phyloP scores from a whole-genome alignment of 148 eudicot species.

The Amaranthus palmeri region DNA sequence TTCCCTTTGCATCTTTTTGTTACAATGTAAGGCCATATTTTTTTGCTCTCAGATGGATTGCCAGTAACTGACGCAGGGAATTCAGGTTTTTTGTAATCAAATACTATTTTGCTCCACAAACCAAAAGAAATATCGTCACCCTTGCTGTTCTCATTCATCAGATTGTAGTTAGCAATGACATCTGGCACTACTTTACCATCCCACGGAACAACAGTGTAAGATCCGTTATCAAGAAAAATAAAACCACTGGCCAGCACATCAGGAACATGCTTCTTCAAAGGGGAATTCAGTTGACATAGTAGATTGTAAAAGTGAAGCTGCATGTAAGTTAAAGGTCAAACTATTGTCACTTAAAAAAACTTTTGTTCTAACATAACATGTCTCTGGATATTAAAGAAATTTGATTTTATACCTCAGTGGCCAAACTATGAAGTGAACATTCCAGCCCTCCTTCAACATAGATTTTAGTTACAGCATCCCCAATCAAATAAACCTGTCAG shows the following conservation, averaged over 20 bases:
- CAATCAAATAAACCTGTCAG: conserved; percentile 73
- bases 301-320: conserved; percentile 86
- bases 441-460: conserved; percentile 88
- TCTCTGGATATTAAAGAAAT: conserved; percentile 5
- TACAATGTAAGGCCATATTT: conserved; percentile 74
- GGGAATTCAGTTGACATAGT: conserved; percentile 46
- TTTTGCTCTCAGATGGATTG: conserved; percentile 34
- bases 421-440: conserved; percentile 69
- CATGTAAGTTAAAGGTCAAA: conserved; percentile 14
- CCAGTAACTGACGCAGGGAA: conserved; percentile 27
- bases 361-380: neutral
- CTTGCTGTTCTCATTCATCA: conserved; percentile 24
- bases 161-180: conserved; percentile 35
- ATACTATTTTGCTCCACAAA: conserved; percentile 57
- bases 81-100: conserved; percentile 48
- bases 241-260: conserved; percentile 80
- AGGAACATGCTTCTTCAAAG: conserved; percentile 65
- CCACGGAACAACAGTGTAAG: conserved; percentile 64
- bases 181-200: conserved; percentile 75
- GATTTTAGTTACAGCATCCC: conserved; percentile 64
- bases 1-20: conserved; percentile 76
- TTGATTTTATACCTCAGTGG: conserved; percentile 66
- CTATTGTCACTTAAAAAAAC: neutral
- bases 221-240: conserved; percentile 52
- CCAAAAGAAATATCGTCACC: conserved; percentile 54